Evolutionary conservation across 495 filamentous ascomycete species (phyloP).

Genomic region (Letharia lupina): DNA sequence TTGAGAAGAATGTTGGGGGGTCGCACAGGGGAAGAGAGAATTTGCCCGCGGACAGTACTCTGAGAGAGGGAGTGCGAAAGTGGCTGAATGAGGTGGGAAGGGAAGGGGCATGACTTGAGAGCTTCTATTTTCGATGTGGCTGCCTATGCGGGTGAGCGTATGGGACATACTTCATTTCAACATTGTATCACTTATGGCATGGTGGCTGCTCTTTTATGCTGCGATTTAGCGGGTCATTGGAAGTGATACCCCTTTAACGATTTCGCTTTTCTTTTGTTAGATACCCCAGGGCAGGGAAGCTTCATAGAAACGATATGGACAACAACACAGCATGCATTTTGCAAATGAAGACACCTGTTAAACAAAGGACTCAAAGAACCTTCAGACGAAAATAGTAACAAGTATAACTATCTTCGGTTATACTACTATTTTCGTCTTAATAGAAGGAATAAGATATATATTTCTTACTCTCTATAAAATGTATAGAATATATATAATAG

Average conservation of each 20-base stretch:
- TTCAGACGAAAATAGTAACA: no score
- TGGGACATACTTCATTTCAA: not conserved
- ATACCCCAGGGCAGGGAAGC: not conserved
- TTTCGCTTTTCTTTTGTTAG: not conserved
- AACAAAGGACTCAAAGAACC: no score
- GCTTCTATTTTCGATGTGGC: not conserved
- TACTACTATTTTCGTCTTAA: no score
- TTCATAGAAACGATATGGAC: not conserved
- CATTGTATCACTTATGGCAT: not conserved
- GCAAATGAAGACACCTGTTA: not conserved
- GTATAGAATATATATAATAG: no score
- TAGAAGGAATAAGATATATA: no score
- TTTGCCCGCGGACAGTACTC: conserved; percentile 43
- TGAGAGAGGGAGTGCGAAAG: conserved; percentile 55
- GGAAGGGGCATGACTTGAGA: conserved; percentile 3
- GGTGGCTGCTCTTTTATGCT: conserved; percentile 1
- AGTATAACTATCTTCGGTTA: no score
- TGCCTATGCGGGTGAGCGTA: not conserved
- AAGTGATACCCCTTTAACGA: conserved; percentile 8
- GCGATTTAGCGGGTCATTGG: conserved; percentile 8
- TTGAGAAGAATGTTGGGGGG: conserved; percentile 33
- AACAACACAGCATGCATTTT: not conserved
- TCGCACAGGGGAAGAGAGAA: conserved; percentile 26
- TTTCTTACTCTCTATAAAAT: no score
- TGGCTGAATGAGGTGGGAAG: conserved; percentile 49